Evolutionary conservation across 495 filamentous ascomycete genomes (phyloP), one percentile per base, ranked within the genome.

Genomic region (Neurospora intermedia): DNA sequence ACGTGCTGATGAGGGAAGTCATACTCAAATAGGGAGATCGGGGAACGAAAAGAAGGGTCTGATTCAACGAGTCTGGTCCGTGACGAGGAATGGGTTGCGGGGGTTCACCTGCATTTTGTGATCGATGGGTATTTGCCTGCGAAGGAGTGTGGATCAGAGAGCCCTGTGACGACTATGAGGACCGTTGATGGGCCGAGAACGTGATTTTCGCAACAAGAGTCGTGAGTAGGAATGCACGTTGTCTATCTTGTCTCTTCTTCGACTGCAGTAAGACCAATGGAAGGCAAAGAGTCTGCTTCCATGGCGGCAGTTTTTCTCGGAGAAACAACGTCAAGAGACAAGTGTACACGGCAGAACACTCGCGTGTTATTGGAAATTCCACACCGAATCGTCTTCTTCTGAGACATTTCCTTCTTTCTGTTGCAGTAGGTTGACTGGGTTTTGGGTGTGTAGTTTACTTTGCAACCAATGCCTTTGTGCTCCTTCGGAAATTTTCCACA

Each of bases 301-400:
- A 66, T 66, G 54, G 54, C 54, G 54, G 54, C 70, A 41, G 27
- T 35, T 38, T 71, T 43, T 71, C 43, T 71, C 70, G 43, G 43
- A 71, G 43, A 54, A 71, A 71, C 70, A 71, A 23, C 43, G 39
- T 71, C 70, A 71, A 43, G 43, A n/a, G 35, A 54, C 15, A 27
- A 71, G 18, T 35, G 43, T 48, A 71, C 23, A 38, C 27, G 70
- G 23, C 42, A 35, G 48, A 15, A 43, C 43, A 39, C 42, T 62
- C 35, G 3, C 54, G 27, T 35, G 54, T 62, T 62, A 35, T 62
- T 62, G 13, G 6, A 31, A 18, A 18, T 66, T 18, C 13, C 54
- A 66, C 54, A 66, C 54, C 54, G 6, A 66, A 66, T 35, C 15
- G 15, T 66, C 15, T 16, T 35, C 27, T 18, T 15, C 27, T 18